These are phyloP conservation scores for Nicotiana obtusifolia DNA, from an alignment of 257 asterid genomes.

Conservation along the genomic window DNA sequence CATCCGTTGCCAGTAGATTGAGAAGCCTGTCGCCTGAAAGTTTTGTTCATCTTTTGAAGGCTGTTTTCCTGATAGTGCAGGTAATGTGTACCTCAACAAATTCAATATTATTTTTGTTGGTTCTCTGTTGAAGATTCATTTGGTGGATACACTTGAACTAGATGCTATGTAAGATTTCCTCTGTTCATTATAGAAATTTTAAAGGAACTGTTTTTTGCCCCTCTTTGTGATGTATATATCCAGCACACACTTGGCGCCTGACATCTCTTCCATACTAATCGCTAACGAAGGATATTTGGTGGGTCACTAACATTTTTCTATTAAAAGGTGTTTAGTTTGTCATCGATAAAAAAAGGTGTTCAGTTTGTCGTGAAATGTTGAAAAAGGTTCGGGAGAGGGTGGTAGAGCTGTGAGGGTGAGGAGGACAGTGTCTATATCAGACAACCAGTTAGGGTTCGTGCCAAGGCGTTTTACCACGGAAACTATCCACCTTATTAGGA, in stretches of 20 bases:
- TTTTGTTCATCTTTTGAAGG: slow-evolving; percentile 83
- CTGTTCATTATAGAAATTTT: neutral
- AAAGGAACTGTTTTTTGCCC: neutral
- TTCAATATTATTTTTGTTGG: neutral
- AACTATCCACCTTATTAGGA: no score
- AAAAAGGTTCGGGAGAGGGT: neutral
- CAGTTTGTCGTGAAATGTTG: neutral
- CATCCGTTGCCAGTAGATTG: slow-evolving; percentile 84
- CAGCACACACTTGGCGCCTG: neutral
- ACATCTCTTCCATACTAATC: neutral
- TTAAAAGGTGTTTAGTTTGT: neutral
- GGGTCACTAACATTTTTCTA: neutral
- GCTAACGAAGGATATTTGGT: neutral
- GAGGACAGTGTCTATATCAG: no score
- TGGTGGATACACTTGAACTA: neutral
- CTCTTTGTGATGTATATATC: neutral
- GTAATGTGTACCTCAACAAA: slow-evolving; percentile 52
- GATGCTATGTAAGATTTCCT: neutral
- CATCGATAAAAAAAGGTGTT: neutral
- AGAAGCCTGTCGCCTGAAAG: slow-evolving; percentile 82
- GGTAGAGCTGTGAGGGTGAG: no score
- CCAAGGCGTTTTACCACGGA: no score
- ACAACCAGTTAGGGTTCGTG: no score
- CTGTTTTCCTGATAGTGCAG: slow-evolving; percentile 82
- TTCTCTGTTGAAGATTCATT: neutral